These are phyloP conservation scores for Xylariaceae sp. DNA, from an alignment of 2,329 filamentous ascomycete species.

Conservation along the genomic window DNA sequence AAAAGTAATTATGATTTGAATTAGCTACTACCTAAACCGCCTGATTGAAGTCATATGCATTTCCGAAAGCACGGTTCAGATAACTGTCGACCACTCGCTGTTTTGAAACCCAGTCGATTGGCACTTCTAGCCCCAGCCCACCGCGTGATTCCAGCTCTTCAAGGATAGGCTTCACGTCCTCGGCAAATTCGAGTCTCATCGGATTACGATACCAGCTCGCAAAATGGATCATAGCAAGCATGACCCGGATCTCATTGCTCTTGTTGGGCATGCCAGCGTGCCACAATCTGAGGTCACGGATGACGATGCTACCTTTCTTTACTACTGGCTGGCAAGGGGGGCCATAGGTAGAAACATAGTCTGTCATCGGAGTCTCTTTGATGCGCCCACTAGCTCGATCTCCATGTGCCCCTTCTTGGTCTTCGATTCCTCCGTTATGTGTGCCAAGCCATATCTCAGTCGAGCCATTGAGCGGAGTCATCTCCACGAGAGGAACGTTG, in stretches of 20 bases:
- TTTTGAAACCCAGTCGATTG: constrained; percentile 44
- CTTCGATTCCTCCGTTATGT: constrained; percentile 34
- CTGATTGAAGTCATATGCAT: constrained; percentile 60
- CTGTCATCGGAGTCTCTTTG: constrained; percentile 36
- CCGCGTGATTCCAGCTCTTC: constrained; percentile 30
- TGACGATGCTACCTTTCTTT: constrained; percentile 51
- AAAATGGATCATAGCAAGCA: constrained; percentile 60
- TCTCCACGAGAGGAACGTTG: constrained; percentile 50
- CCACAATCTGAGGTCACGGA: constrained; percentile 60
- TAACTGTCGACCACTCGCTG: constrained; percentile 44
- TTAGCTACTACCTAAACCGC: constrained; percentile 12
- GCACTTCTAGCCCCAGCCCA: constrained; percentile 42
- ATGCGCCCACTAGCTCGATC: constrained; percentile 51
- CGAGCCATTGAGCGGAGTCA: constrained; percentile 49
- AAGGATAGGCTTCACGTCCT: constrained; percentile 45
- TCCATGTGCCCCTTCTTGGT: constrained; percentile 48
- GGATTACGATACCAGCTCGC: constrained; percentile 54
- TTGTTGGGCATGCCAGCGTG: constrained; percentile 61
- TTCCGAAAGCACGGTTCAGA: constrained; percentile 54
- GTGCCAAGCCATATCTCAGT: constrained; percentile 60
- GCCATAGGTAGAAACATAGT: constrained; percentile 31
- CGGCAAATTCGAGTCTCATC: constrained; percentile 52
- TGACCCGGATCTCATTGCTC: constrained; percentile 47
- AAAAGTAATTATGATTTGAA: no score
- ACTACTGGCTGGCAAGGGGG: constrained; percentile 49